Conservation (phyloP, 2,329 filamentous ascomycete genomes). For the Aspergillus terreus region DNA sequence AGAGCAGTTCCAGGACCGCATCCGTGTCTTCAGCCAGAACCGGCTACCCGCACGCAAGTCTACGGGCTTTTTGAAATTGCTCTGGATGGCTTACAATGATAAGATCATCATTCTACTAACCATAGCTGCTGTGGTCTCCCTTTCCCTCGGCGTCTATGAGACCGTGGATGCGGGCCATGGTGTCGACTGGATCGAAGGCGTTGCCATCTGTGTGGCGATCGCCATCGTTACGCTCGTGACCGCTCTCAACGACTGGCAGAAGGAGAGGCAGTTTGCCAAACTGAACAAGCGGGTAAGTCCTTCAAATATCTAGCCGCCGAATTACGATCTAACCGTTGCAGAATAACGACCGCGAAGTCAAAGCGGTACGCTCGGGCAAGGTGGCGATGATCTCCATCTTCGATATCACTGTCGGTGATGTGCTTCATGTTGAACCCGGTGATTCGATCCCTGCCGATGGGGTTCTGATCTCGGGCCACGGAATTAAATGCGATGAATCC, state of each 20-base stretch:
- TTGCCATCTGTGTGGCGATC: conserved; percentile 64
- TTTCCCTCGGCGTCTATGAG: conserved; percentile 68
- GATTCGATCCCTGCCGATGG: conserved; percentile 70
- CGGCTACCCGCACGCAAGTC: conserved; percentile 61
- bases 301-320: not conserved
- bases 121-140: conserved; percentile 63
- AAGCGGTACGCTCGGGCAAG: conserved; percentile 64
- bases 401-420: conserved; percentile 66
- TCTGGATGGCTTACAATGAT: conserved; percentile 71
- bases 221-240: conserved; percentile 62
- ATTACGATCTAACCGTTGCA: conserved; percentile 28
- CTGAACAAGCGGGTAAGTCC: conserved; percentile 50
- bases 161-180: conserved; percentile 49
- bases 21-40: conserved; percentile 59
- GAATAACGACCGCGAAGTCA: conserved; percentile 63
- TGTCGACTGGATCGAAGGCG: conserved; percentile 65
- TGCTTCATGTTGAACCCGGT: conserved; percentile 65
- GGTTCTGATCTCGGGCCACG: conserved; percentile 63
- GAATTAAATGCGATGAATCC: conserved; percentile 68
- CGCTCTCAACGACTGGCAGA: conserved; percentile 65
- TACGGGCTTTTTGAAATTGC: conserved; percentile 56
- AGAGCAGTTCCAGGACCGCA: conserved; percentile 52
- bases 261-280: conserved; percentile 62
- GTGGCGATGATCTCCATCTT: conserved; percentile 61
- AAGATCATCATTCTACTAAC: conserved; percentile 69